Evolutionary conservation across 768 basidiomycete genomes (phyloP), one percentile per base, ranked within the genome.

Genomic region (Omphalotus guepiniiformis): DNA sequence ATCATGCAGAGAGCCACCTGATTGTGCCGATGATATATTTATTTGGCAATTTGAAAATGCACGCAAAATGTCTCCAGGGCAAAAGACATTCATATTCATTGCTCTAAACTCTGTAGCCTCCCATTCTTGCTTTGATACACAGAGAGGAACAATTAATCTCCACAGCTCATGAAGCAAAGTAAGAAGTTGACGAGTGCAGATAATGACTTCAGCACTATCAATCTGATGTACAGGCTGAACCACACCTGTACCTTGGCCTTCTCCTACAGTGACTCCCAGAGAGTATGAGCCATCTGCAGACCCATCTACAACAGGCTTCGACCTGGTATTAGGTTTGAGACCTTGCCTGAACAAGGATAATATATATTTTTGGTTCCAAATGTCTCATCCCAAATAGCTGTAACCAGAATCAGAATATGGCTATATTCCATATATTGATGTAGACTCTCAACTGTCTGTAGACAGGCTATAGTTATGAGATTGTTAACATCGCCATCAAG

Each of bases 91-190:
- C 13, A 50, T 38, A 22, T 53, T 49, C 0, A 30, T 6, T 4
- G 23, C 23, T 2, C 29, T 21, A 34, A 48, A 42, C 15, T 49
- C 51, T 16, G 45, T 39, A 35, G 51, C 43, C 1, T 53, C 49
- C 45, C 44, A 53, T 22, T 55, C 55, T 15, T 34, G 32, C n/a
- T 50, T 46, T 0, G 52, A 53, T n/a, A 50, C 28, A 9, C 39
- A 53, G 1, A 49, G 19, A 2, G 55, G 55, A 29, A 47, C 45
- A 4, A 55, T 36, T 0, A 48, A 15, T 4, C 47, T 39, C 13
- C 44, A 50, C 1, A 55, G 30, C 18, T 36, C 8, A 9, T 46
- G 40, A 4, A 55, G n/a, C 6, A 50, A 47, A 26, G 43, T 7
- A 0, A 49, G 23, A 0, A 53, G 30, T 12, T 36, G 29, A 4